phyloP scores from a whole-genome alignment of 768 basidiomycete species.

The Auriscalpium microsporum region DNA sequence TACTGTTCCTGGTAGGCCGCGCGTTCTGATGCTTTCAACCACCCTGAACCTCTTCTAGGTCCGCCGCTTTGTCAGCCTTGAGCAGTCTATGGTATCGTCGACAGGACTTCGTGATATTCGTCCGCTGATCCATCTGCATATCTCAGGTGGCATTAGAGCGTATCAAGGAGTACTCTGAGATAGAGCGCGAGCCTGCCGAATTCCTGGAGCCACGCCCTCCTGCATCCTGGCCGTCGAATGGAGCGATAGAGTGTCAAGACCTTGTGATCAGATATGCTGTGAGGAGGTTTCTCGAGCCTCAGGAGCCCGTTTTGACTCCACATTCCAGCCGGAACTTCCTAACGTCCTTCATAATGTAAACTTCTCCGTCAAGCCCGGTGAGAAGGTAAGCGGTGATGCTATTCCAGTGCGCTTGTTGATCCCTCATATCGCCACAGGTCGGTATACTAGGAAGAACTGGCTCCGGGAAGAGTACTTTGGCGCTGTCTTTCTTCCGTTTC shows the following conservation, averaged over 20 bases:
- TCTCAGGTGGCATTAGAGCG: conserved; percentile 74
- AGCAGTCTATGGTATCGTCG: conserved; percentile 75
- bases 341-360: conserved; percentile 74
- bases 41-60: conserved; percentile 30
- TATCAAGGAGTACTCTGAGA: conserved; percentile 84
- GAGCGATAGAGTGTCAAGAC: conserved; percentile 62
- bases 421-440: conserved; percentile 29
- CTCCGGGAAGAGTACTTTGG: conserved; percentile 70
- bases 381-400: conserved; percentile 48
- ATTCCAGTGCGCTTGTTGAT: background rate
- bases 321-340: conserved; percentile 68
- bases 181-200: conserved; percentile 71
- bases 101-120: background rate
- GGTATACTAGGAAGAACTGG: conserved; percentile 66
- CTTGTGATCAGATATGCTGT: conserved; percentile 76
- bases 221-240: conserved; percentile 67
- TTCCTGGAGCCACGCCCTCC: conserved; percentile 81
- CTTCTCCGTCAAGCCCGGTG: conserved; percentile 64
- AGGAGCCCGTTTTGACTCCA: conserved; percentile 4
- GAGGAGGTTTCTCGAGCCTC: conserved; percentile 20
- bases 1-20: conserved; percentile 25
- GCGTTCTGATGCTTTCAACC: background rate
- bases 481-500: conserved; percentile 81
- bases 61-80: conserved; percentile 76
- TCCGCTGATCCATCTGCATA: background rate